Conservation (phyloP, 257 asterid genomes). For the Capsicum baccatum region DNA sequence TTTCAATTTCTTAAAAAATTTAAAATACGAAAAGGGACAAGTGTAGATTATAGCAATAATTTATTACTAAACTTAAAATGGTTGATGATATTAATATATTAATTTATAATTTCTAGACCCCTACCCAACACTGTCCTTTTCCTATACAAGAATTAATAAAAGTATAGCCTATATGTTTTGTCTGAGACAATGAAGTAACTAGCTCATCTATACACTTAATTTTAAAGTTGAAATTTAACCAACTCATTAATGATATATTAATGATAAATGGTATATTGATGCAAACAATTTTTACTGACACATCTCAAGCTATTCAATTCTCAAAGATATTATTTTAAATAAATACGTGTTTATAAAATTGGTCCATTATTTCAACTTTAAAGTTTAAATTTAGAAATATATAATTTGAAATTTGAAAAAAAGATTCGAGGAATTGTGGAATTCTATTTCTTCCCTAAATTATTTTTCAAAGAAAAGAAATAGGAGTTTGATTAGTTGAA, state of each 20-base stretch:
- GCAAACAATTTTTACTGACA: not conserved
- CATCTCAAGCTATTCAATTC: not conserved
- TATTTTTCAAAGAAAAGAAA: not conserved
- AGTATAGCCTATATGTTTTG: not conserved
- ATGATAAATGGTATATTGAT: not conserved
- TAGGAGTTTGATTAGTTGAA: not conserved
- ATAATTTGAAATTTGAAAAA: not conserved
- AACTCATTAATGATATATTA: not conserved
- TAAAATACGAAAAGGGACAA: not conserved
- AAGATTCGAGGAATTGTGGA: not conserved
- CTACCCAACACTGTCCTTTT: not conserved
- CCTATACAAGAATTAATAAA: not conserved
- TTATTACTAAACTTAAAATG: not conserved
- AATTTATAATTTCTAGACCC: not conserved
- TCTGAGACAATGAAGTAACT: not conserved
- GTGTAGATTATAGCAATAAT: not conserved
- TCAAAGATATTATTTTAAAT: not conserved
- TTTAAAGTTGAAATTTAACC: not conserved
- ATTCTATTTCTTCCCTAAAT: not conserved
- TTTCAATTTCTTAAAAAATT: not conserved
- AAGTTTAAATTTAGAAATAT: not conserved
- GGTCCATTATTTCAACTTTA: not conserved
- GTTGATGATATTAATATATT: not conserved
- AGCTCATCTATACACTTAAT: not conserved
- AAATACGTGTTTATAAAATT: too few relatives aligned